A percentile compares a stretch with the other conserved stretches of the same genome.
phyloP scores from a whole-genome alignment of 345 rosid species.

The Eucalyptus marginata region DNA sequence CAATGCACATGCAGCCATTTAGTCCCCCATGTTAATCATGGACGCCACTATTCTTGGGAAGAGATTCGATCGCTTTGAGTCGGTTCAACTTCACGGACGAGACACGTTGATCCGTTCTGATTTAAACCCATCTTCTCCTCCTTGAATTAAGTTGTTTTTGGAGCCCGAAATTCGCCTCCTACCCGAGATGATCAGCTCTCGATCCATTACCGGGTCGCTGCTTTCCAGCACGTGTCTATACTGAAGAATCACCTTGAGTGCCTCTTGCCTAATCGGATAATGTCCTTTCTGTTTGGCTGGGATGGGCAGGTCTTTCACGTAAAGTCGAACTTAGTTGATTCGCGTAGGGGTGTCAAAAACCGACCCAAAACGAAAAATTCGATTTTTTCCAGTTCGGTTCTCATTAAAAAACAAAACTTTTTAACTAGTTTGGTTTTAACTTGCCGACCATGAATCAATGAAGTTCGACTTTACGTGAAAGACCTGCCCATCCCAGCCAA shows the following conservation, averaged over 20 bases:
- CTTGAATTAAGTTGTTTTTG: neutral
- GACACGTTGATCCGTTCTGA: neutral
- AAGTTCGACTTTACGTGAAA: neutral
- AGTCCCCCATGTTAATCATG: neutral
- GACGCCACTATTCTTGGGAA: neutral
- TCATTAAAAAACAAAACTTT: no score
- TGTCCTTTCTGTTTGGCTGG: neutral
- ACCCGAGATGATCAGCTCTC: neutral
- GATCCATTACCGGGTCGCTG: neutral
- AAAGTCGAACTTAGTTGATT: neutral
- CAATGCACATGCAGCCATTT: neutral
- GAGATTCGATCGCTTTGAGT: neutral
- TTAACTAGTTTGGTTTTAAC: fast-evolving
- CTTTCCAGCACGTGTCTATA: neutral
- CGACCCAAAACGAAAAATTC: fast-evolving
- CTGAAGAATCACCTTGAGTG: neutral
- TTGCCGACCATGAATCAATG: fast-evolving
- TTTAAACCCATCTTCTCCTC: neutral
- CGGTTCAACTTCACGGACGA: neutral
- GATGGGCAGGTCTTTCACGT: neutral
- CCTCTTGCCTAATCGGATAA: neutral
- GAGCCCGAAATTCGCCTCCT: neutral
- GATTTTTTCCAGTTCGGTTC: fast-evolving
- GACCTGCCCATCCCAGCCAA: neutral
- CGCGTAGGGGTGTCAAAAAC: fast-evolving